Evolutionary conservation across 2,329 filamentous ascomycete species (phyloP), one percentile per base, ranked within the genome.

Genomic region (Fusarium protoensiforme): DNA sequence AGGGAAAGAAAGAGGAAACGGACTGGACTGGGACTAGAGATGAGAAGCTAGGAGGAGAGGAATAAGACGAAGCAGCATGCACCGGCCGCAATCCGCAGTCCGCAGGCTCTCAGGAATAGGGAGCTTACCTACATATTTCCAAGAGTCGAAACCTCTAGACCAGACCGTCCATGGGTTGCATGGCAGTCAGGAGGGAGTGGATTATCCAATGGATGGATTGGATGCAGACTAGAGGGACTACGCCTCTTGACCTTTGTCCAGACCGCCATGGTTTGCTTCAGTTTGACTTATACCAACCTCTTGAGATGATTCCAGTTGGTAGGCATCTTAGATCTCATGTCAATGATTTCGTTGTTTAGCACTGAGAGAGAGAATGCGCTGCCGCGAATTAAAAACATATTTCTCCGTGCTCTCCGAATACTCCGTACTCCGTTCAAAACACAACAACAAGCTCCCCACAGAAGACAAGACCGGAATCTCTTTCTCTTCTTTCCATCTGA

Each of bases 41-140:
- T 29, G 27, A 22, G 35, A 41, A 39, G 35, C 43, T 59, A 29
- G 35, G 51, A 57, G 39, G 31, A 29, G 64, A 57, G 48, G 43
- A 39, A 33, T 9, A 27, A 51, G 46, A 39, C 31, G 48, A 54
- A 51, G 46, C 27, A 35, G 35, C 22, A 57, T 36, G 31, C 14
- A 24, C 56, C 38, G 64, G 61, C 64, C 59, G 54, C 64, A 69
- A 64, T 57, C 10, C 54, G 33, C 67, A 61, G 64, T 58, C 64
- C 64, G 39, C 64, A 57, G 53, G 38, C n/a, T 31, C 29, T 31
- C 8, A 24, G 51, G 16, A 54, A n/a, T 2, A 29, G 46, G 46
- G 20, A 56, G 51, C 33, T 33, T 56, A 54, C 29, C 29, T 35
- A 22, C 6, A 16, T 53, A 53, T 29, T 22, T n/a, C 20, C 24